Evolutionary conservation across 208 protist genomes (phyloP), one percentile per base, ranked within the genome.

Genomic region (Acanthamoeba lenticulata): DNA sequence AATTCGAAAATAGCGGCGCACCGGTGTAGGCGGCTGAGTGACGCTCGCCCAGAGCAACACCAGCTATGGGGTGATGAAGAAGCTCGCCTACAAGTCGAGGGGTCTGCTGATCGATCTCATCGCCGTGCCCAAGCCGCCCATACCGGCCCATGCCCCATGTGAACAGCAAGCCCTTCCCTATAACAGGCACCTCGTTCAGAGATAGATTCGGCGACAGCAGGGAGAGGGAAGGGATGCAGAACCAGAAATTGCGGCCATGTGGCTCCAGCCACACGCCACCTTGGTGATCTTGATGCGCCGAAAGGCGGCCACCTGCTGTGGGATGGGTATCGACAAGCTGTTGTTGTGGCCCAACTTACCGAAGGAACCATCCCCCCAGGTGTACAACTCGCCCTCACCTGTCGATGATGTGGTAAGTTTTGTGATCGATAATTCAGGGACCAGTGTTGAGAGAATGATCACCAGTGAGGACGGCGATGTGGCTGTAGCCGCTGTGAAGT

Each of bases 81-180:
- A 92, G 86, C 27, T 45, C 52, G 1, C 55, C 62, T 7, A 92
- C 86, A 5, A 72, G 55, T 15, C 38, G 34, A 1, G 86, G 86
- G 2, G 15, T 27, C 9, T 9, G 5, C 34, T 92, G 86, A 32
- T 91, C 57, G 21, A 36, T n/a, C 52, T 91, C 85, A 32, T 91
- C 85, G 34, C 85, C 85, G 42, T 91, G 85, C 1, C 85, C 85
- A 3, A 91, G 49, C 0, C 85, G 44, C n/a, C 85, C 85, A 21
- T 91, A 91, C 15, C 57, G 49, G 32, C 85, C 85, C 85, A 91
- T 91, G 57, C 85, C 85, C 85, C 85, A 91, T 3, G 85, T 91
- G n/a, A 91, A 67, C 47, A 91, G 55, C 85, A 91, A 45, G 17
- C 85, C 85, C 36, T 91, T 91, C n/a, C 29, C 85, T 91, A 38